Evolutionary conservation across 768 basidiomycete genomes (phyloP), one percentile per base, ranked within the genome.

Genomic region (Daedaleopsis nitida): DNA sequence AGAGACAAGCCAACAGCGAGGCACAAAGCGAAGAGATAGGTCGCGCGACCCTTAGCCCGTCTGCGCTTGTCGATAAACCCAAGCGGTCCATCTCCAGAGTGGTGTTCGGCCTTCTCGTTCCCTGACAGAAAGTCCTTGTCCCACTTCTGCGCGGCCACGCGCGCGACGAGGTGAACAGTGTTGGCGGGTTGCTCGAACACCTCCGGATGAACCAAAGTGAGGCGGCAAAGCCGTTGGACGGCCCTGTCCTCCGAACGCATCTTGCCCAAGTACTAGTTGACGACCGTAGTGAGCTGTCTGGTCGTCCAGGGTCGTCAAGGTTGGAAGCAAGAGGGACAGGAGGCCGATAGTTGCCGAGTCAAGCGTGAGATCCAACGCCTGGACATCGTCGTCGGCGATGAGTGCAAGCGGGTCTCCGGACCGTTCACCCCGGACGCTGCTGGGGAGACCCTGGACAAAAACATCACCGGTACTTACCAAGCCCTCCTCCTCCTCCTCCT

Each of bases 181-280:
- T 19, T 16, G 14, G 5, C 5, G 14, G 24, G 51, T 35, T n/a
- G 32, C 19, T 9, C 48, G 12, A 12, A 32, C 27, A 7, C 27
- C 27, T 32, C 27, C 27, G 7, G 48, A 32, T 9, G 48, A 23
- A 49, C 5, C 48, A 32, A 11, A 10, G 3, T 24, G 21, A 24
- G 44, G 24, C 51, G 51, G 32, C 27, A 37, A 32, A 52, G 32
- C 17, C 32, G 51, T 7, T 35, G 16, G 51, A n/a, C 51, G 32
- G 16, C 16, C 51, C 51, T 52, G 32, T 52, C 51, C 11, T 52
- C 51, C 6, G 51, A 13, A 52, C 51, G 51, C 51, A 52, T 52
- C 32, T 34, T 35, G 51, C 13, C 32, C 32, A 14, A 24, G 23
- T 27, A 11, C 3, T 23, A 5, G 27, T 35, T 16, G 17, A 34